phyloP scores from a whole-genome alignment of 192 early-diverging fungal species.

The Entrophospora sp. region DNA sequence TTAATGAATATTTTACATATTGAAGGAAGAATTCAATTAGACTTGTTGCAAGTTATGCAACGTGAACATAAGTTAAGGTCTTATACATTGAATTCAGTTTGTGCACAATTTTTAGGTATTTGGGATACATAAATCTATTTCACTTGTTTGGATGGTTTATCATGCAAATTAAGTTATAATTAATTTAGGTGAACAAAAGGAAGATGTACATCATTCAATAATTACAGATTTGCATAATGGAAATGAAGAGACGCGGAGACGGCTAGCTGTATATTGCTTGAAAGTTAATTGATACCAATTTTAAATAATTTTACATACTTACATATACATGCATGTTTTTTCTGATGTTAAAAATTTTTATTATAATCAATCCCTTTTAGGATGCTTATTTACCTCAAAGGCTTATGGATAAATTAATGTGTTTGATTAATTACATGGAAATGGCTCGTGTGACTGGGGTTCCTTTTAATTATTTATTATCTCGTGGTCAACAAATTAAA shows the following conservation, averaged over 20 bases:
- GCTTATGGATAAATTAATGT: conserved; percentile 96
- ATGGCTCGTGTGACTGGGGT: conserved; percentile 98
- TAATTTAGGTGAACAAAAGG: conserved; percentile 84
- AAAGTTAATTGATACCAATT: too few species aligned
- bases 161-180: not conserved
- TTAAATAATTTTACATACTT: too few species aligned
- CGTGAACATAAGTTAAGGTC: conserved; percentile 93
- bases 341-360: too few species aligned
- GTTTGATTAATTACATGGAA: conserved; percentile 92
- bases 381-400: conserved; percentile 92
- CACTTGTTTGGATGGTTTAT: too few species aligned
- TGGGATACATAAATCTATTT: too few species aligned
- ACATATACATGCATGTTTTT: too few species aligned
- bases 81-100: conserved; percentile 93
- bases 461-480: conserved; percentile 86
- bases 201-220: conserved; percentile 97
- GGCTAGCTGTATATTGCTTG: conserved; percentile 93
- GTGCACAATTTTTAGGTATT: conserved; percentile 87
- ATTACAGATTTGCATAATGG: conserved; percentile 97
- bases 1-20: conserved; percentile 28
- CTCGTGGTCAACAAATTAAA: conserved; percentile 95
- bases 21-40: conserved; percentile 88
- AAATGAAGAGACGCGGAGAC: conserved; percentile 85
- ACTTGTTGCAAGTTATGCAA: conserved; percentile 90
- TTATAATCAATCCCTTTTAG: conserved; percentile 21